Conservation (phyloP, 2,329 filamentous ascomycete species). For the Boeremia lycopersici region DNA sequence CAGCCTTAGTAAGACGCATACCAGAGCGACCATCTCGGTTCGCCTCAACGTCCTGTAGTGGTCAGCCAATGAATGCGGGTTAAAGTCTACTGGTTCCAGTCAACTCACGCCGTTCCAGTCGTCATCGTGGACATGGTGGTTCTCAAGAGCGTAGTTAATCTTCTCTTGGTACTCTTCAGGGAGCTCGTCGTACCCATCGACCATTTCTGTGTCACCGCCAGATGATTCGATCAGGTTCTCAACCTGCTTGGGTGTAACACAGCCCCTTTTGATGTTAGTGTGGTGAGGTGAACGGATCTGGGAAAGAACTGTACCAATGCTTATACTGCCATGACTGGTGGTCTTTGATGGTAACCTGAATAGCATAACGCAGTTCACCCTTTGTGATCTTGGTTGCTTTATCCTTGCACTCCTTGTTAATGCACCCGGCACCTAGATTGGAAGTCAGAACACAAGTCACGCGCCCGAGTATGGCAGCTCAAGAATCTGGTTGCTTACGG, state of each 20-base stretch:
- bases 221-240: constrained; percentile 66
- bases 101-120: constrained; percentile 84
- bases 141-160: constrained; percentile 70
- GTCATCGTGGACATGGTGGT: constrained; percentile 81
- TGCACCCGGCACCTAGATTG: constrained; percentile 60
- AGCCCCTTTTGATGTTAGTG: constrained; percentile 68
- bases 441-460: not conserved
- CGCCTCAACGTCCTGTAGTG: constrained; percentile 70
- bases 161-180: constrained; percentile 72
- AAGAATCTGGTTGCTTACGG: constrained; percentile 49
- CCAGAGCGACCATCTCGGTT: constrained; percentile 72
- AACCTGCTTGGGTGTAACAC: constrained; percentile 78
- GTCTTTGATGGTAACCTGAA: constrained; percentile 67
- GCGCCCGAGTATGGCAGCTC: no score
- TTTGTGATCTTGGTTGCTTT: constrained; percentile 73
- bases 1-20: constrained; percentile 56
- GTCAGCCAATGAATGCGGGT: constrained; percentile 8
- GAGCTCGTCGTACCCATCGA: constrained; percentile 85
- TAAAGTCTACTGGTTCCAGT: not conserved
- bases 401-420: constrained; percentile 74
- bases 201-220: constrained; percentile 64
- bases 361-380: constrained; percentile 72
- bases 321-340: constrained; percentile 76
- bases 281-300: not conserved
- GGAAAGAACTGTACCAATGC: constrained; percentile 72